phyloP scores from a whole-genome alignment of 805 yeast genomes.

The Starmera caribaea region DNA sequence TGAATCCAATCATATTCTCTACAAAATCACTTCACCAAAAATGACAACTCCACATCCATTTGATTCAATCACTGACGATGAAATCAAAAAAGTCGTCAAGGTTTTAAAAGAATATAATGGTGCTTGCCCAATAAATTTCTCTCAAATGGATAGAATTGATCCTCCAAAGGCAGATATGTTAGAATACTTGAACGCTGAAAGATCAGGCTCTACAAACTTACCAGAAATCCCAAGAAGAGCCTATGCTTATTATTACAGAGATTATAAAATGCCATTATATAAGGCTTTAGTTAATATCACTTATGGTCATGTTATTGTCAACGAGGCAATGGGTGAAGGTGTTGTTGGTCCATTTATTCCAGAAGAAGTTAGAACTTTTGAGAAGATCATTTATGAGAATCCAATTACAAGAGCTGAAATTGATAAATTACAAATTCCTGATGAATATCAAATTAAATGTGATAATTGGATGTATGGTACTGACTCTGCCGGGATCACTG shows the following conservation, averaged over 20 bases:
- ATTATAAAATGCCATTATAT: slow-evolving; percentile 42
- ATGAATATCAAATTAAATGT: slow-evolving; percentile 38
- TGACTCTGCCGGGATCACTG: slow-evolving; percentile 39
- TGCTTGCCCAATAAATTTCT: slow-evolving; percentile 48
- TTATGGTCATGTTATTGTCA: slow-evolving; percentile 50
- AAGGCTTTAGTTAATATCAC: slow-evolving; percentile 66
- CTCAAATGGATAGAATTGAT: slow-evolving; percentile 58
- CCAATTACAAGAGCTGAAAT: slow-evolving; percentile 56
- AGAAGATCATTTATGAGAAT: slow-evolving; percentile 38
- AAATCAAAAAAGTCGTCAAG: slow-evolving; percentile 47
- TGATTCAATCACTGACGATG: slow-evolving; percentile 49
- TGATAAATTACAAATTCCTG: slow-evolving; percentile 56
- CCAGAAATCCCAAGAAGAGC: slow-evolving; percentile 62
- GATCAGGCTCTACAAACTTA: slow-evolving; percentile 32
- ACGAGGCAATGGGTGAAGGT: slow-evolving; percentile 47
- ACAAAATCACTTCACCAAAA: not conserved
- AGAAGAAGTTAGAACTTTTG: slow-evolving; percentile 49
- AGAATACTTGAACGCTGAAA: slow-evolving; percentile 59
- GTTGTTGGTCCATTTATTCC: slow-evolving; percentile 64
- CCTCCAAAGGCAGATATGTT: slow-evolving; percentile 73
- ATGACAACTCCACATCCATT: slow-evolving; percentile 37
- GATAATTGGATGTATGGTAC: slow-evolving; percentile 89
- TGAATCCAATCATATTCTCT: slow-evolving; percentile 1
- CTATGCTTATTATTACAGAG: slow-evolving; percentile 55
- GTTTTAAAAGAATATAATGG: slow-evolving; percentile 50